phyloP scores from a whole-genome alignment of 192 early-diverging fungal genomes.

The Kappamyces sp. region DNA sequence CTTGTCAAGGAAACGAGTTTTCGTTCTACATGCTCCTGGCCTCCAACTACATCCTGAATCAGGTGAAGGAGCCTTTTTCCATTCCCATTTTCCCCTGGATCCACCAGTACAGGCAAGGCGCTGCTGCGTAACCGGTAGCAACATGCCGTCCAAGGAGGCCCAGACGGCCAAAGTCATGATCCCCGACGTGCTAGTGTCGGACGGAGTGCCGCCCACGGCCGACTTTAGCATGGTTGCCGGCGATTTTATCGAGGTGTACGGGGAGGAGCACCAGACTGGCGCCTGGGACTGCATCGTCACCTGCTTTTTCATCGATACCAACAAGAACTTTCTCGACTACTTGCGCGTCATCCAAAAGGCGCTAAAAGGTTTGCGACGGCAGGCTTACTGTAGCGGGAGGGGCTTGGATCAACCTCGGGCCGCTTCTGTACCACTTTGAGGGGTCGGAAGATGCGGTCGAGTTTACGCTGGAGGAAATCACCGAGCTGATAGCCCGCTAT shows the following conservation, averaged over 20 bases:
- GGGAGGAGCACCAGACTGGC: constrained; percentile 49
- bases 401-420: constrained; percentile 54
- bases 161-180: constrained; percentile 66
- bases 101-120: constrained; percentile 58
- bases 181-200: constrained; percentile 75
- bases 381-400: constrained; percentile 9
- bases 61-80: constrained; percentile 47
- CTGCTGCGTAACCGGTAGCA: constrained; percentile 37
- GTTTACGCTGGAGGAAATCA: constrained; percentile 77
- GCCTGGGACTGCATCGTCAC: constrained; percentile 87
- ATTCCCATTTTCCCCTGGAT: constrained; percentile 85
- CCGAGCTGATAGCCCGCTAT: constrained; percentile 19
- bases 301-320: constrained; percentile 97
- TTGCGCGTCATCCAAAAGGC: constrained; percentile 73
- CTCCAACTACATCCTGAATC: constrained; percentile 93
- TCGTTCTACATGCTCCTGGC: constrained; percentile 93
- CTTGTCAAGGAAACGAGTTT: constrained; percentile 82
- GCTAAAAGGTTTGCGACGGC: constrained; percentile 46
- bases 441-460: constrained; percentile 84
- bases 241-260: constrained; percentile 92
- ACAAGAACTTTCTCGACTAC: constrained; percentile 86
- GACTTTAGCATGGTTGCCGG: constrained; percentile 97
- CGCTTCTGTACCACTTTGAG: constrained; percentile 92
- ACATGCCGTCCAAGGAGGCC: constrained; percentile 50
- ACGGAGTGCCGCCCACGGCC: constrained; percentile 53